phyloP scores from a whole-genome alignment of 352 stramenopile species.

The Globisporangium apiculatum region DNA sequence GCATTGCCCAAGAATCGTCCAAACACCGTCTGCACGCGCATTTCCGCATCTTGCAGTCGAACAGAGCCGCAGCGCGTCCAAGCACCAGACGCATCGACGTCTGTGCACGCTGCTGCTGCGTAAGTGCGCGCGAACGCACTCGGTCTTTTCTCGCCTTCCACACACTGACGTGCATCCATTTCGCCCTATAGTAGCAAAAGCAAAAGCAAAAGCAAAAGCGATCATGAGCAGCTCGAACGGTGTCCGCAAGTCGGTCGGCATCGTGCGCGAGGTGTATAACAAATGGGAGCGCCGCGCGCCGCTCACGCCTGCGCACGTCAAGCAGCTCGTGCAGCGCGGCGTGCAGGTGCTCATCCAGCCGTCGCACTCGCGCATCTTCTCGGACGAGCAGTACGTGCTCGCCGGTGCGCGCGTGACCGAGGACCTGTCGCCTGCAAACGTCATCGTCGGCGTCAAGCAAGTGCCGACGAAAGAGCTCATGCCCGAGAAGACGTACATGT shows the following conservation, averaged over 20 bases:
- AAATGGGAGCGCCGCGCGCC: slow-evolving; percentile 94
- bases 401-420: slow-evolving; percentile 88
- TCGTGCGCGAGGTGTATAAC: slow-evolving; percentile 92
- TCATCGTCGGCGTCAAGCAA: slow-evolving; percentile 96
- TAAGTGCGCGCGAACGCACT: too few relatives aligned
- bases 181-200: neutral
- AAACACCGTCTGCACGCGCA: too few relatives aligned
- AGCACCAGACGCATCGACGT: too few relatives aligned
- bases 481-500: slow-evolving; percentile 93
- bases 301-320: slow-evolving; percentile 88
- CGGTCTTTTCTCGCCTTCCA: too few relatives aligned
- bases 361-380: slow-evolving; percentile 89
- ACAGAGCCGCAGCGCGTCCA: too few relatives aligned
- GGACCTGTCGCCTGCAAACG: slow-evolving; percentile 78
- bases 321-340: slow-evolving; percentile 70
- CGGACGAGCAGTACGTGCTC: slow-evolving; percentile 87
- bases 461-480: slow-evolving; percentile 79
- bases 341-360: slow-evolving; percentile 92
- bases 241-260: slow-evolving; percentile 71
- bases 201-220: neutral
- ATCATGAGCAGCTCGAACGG: slow-evolving; percentile 10
- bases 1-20: too few relatives aligned
- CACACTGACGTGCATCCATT: too few relatives aligned
- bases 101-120: too few relatives aligned
- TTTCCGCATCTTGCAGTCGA: too few relatives aligned